phyloP scores from a whole-genome alignment of 305 asterid species.

The Fraxinus dipetala region DNA sequence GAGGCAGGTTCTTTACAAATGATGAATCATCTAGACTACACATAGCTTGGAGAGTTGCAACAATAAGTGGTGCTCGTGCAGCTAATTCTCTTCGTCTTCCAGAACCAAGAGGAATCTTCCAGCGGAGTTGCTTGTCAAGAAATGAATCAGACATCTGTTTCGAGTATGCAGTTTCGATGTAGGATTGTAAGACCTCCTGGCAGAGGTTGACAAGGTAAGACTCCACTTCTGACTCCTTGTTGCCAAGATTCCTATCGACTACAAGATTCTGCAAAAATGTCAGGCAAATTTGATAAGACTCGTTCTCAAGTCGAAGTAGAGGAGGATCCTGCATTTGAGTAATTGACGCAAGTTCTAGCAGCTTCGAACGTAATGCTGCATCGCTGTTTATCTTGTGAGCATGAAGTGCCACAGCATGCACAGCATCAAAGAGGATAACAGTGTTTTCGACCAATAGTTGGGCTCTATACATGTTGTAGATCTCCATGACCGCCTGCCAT shows the following conservation, averaged over 20 bases:
- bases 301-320: slow-evolving; percentile 94
- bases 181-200: slow-evolving; percentile 72
- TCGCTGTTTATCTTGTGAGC: slow-evolving; percentile 81
- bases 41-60: slow-evolving; percentile 81
- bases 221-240: slow-evolving; percentile 69
- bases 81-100: slow-evolving; percentile 85
- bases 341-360: slow-evolving; percentile 73
- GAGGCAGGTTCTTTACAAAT: slow-evolving; percentile 66
- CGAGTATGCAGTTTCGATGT: slow-evolving; percentile 55
- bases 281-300: slow-evolving; percentile 91
- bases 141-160: slow-evolving; percentile 45
- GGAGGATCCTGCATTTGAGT: slow-evolving; percentile 99
- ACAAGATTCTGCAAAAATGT: slow-evolving; percentile 78
- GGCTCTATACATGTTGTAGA: slow-evolving; percentile 73
- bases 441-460: slow-evolving; percentile 65
- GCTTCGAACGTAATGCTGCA: slow-evolving; percentile 54
- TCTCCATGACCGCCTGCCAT: slow-evolving; percentile 86
- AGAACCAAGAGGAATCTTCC: slow-evolving; percentile 84
- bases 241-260: slow-evolving; percentile 51
- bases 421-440: slow-evolving; percentile 66
- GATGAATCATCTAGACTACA: slow-evolving; percentile 69
- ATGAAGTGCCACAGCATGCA: slow-evolving; percentile 75
- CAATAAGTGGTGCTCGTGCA: slow-evolving; percentile 89
- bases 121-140: slow-evolving; percentile 37
- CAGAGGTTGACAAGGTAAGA: slow-evolving; percentile 79